Conservation (phyloP, 805 yeast species). For the Candida silvicultrix region DNA sequence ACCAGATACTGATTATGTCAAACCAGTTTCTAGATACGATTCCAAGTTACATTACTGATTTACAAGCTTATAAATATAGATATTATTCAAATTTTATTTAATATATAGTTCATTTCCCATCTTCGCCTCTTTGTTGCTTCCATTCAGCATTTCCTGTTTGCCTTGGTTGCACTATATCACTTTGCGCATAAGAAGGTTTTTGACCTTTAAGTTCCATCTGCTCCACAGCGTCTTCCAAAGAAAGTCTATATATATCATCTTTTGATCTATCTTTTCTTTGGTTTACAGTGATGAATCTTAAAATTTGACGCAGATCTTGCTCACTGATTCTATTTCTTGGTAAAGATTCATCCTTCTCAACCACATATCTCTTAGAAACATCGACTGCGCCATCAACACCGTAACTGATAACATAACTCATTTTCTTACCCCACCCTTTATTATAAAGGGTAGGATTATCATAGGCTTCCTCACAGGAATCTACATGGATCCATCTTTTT, state of each 20-base stretch:
- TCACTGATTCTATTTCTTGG: conserved; percentile 44
- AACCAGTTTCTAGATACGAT: conserved; percentile 11
- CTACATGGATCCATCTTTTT: conserved; percentile 80
- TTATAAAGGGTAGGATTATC: conserved; percentile 77
- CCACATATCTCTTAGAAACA: conserved; percentile 64
- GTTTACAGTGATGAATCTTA: conserved; percentile 31
- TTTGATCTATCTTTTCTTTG: conserved; percentile 25
- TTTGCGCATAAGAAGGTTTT: conserved; percentile 4
- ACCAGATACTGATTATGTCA: conserved; percentile 12
- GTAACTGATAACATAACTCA: conserved; percentile 82
- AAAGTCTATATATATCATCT: conserved; percentile 30
- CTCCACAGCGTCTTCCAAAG: conserved; percentile 32
- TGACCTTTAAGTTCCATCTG: conserved; percentile 22
- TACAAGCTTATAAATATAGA: too few relatives aligned
- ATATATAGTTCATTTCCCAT: conserved; percentile 32
- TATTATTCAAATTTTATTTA: background rate
- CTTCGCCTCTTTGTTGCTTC: conserved; percentile 78
- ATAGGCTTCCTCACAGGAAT: conserved; percentile 80
- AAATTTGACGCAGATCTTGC: conserved; percentile 26
- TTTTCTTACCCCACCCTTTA: conserved; percentile 87
- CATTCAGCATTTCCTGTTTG: conserved; percentile 75
- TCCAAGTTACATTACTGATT: conserved; percentile 11
- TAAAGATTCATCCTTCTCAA: conserved; percentile 31
- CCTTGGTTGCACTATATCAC: conserved; percentile 32
- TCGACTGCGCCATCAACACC: conserved; percentile 58